These are phyloP conservation scores for Xylaria cubensis DNA, from an alignment of 495 filamentous ascomycete genomes.

Conservation along the genomic window DNA sequence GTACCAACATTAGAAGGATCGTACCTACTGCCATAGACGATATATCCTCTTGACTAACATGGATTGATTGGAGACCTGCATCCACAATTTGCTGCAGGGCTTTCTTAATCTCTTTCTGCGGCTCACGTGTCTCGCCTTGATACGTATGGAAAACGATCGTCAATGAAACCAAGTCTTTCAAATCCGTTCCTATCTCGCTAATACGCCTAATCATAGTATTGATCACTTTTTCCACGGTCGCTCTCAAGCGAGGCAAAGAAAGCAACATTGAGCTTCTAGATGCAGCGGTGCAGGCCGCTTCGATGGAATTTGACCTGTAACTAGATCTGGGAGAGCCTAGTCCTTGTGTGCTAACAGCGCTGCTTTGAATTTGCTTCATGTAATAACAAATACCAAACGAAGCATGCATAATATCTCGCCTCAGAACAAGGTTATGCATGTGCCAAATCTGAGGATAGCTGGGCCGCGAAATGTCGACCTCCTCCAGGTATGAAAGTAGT, in stretches of 20 bases:
- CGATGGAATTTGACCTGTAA: constrained; percentile 26
- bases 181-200: constrained; percentile 40
- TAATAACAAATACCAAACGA: constrained; percentile 48
- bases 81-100: constrained; percentile 40
- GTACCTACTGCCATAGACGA: constrained; percentile 36
- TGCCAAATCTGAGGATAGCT: constrained; percentile 41
- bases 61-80: constrained; percentile 36
- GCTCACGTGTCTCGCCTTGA: constrained; percentile 36
- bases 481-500: constrained; percentile 46
- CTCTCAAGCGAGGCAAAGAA: constrained; percentile 39
- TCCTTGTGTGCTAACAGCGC: constrained; percentile 1
- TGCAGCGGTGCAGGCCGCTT: constrained; percentile 32
- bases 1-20: not conserved
- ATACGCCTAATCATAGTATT: constrained; percentile 38
- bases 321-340: constrained; percentile 1
- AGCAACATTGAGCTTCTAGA: constrained; percentile 38
- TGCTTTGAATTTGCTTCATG: constrained; percentile 37
- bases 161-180: constrained; percentile 45
- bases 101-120: constrained; percentile 36
- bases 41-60: constrained; percentile 37
- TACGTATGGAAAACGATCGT: constrained; percentile 43
- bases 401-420: constrained; percentile 46
- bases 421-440: constrained; percentile 44
- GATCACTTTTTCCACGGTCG: constrained; percentile 40
- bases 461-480: constrained; percentile 40